Evolutionary conservation across 495 filamentous ascomycete species (phyloP).

Genomic region (Podospora australis): DNA sequence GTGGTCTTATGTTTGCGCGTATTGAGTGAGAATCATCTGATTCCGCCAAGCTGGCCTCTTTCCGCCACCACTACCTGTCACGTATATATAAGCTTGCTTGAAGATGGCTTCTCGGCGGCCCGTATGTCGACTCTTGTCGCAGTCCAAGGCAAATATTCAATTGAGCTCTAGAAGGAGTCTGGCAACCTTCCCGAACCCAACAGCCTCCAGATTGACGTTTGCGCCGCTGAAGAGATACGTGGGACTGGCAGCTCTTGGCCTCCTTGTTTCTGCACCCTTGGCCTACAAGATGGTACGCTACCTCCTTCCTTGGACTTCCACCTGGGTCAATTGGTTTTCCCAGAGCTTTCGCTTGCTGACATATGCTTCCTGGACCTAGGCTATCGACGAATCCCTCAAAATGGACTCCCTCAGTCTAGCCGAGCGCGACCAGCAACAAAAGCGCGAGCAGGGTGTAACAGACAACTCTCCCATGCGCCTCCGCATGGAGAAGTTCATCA

Average conservation of each 20-base stretch:
- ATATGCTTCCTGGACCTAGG: no score
- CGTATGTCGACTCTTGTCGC: conserved; percentile 20
- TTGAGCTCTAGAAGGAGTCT: conserved; percentile 16
- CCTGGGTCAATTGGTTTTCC: background rate
- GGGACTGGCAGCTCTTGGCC: conserved; percentile 19
- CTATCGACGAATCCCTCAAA: conserved; percentile 30
- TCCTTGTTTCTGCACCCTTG: conserved; percentile 19
- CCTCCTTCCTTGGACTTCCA: background rate
- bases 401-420: conserved; percentile 54
- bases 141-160: conserved; percentile 17
- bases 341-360: background rate
- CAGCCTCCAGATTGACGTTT: conserved; percentile 3
- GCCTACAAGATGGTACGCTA: conserved; percentile 28
- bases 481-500: conserved; percentile 94
- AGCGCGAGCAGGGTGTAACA: conserved; percentile 58
- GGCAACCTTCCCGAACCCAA: conserved; percentile 13
- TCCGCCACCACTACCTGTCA: background rate
- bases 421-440: conserved; percentile 60
- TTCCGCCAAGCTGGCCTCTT: conserved; percentile 9
- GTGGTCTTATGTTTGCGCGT: conserved; percentile 27
- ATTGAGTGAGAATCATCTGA: conserved; percentile 22
- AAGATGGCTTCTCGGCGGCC: conserved; percentile 22
- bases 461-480: conserved; percentile 88
- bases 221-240: conserved; percentile 13
- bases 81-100: conserved; percentile 6